These are phyloP conservation scores for Syncephalastrum contaminatum DNA, from an alignment of 371 early-diverging fungal species.

Conservation along the genomic window DNA sequence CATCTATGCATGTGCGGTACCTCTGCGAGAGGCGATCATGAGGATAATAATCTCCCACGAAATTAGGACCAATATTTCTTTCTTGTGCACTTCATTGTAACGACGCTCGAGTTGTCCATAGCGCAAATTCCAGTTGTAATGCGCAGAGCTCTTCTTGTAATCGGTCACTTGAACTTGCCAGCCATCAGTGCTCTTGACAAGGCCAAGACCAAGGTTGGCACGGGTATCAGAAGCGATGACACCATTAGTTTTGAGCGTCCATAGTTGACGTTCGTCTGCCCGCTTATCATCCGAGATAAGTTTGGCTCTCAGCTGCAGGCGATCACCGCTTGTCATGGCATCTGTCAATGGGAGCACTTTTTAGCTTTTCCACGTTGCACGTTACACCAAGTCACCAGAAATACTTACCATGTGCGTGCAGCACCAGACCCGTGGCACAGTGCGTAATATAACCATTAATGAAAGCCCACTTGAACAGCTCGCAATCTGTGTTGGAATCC, in stretches of 20 bases:
- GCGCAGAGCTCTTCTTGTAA: slow-evolving; percentile 16
- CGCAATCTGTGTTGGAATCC: slow-evolving; percentile 11
- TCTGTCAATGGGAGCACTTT: slow-evolving; percentile 12
- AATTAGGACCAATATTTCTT: slow-evolving; percentile 26
- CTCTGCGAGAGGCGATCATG: slow-evolving; percentile 14
- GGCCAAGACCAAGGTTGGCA: slow-evolving; percentile 25
- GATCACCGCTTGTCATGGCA: slow-evolving; percentile 20
- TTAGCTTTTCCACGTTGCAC: slow-evolving; percentile 2
- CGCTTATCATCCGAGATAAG: slow-evolving; percentile 8
- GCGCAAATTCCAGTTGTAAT: slow-evolving; percentile 33
- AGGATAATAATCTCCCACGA: slow-evolving; percentile 28
- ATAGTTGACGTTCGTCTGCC: slow-evolving; percentile 29
- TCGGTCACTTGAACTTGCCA: slow-evolving; percentile 32
- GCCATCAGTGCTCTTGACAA: slow-evolving; percentile 20
- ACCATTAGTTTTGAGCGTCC: slow-evolving; percentile 41
- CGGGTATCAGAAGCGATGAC: slow-evolving; percentile 27
- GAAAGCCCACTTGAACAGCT: slow-evolving; percentile 44
- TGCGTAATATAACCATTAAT: slow-evolving; percentile 49
- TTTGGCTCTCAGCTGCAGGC: slow-evolving; percentile 25
- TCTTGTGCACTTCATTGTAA: slow-evolving; percentile 30
- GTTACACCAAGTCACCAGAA: not conserved
- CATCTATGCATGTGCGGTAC: slow-evolving; percentile 11
- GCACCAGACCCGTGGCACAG: slow-evolving; percentile 37
- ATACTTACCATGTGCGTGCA: slow-evolving; percentile 33
- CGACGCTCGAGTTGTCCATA: slow-evolving; percentile 33